Evolutionary conservation across 2,329 filamentous ascomycete genomes (phyloP).

Genomic region (Exophiala viscosa): DNA sequence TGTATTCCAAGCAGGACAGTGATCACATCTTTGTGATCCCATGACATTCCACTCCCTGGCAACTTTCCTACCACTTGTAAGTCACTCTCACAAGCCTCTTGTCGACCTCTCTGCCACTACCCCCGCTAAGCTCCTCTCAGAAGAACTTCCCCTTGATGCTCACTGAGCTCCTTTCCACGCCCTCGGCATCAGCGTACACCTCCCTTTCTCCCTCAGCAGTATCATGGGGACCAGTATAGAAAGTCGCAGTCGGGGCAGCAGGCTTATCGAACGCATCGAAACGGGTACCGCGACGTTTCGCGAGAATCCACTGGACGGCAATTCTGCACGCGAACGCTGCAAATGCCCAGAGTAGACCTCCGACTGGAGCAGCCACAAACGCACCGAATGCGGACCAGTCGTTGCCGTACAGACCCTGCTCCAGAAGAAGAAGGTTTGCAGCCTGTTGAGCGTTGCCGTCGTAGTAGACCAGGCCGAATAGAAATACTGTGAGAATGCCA

Average conservation of each 20-base stretch:
- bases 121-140: neutral
- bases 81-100: neutral
- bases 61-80: too few relatives aligned
- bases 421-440: conserved; percentile 65
- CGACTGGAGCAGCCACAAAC: conserved; percentile 74
- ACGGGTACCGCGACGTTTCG: conserved; percentile 56
- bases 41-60: too few relatives aligned
- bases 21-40: too few relatives aligned
- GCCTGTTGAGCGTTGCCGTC: conserved; percentile 58
- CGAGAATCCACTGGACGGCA: conserved; percentile 53
- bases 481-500: conserved; percentile 73
- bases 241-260: conserved; percentile 17
- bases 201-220: conserved; percentile 9
- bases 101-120: neutral
- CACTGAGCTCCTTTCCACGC: conserved; percentile 25
- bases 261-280: conserved; percentile 67
- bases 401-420: conserved; percentile 68
- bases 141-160: conserved; percentile 29
- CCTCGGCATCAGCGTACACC: conserved; percentile 18
- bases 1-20: too few relatives aligned
- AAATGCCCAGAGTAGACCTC: conserved; percentile 68
- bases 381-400: conserved; percentile 80
- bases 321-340: conserved; percentile 61
- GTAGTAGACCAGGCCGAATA: conserved; percentile 77
- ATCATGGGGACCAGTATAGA: conserved; percentile 23